Base-by-base conservation (phyloP, 495 filamentous ascomycete species). In the Aspergillus asperescens region DNA sequence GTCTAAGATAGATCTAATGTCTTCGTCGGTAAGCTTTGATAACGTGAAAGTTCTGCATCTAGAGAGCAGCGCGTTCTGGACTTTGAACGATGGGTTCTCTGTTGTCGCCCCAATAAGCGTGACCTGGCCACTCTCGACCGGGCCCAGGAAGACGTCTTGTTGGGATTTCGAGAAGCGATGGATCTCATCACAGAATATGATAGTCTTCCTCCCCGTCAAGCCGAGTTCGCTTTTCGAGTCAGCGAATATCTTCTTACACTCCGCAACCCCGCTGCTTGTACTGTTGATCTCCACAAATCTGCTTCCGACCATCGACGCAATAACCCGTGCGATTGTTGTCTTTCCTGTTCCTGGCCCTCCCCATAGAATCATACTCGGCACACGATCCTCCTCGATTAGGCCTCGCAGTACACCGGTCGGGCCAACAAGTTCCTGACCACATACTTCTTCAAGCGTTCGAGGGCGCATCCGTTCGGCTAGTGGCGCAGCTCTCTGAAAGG, bases 101-200 rank as follows among this genome's bases (percentile, higher is more conserved):
- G 93, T 98, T 7, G 93, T 97, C 22, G 93, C 93, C 22, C 90
- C 93, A 55, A 96, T 95, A 34, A 98, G 75, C 6, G 89, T 95
- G 58, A 97, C 83, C 27, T 88, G 85, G 7, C 93, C 93, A 8
- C 85, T 84, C 62, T 98, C 93, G 3, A 98, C 93, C 0, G 92
- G 91, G 4, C 87, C 90, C 7, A 98, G 68, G 57, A 97, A 97
- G 1, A 96, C 88, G 71, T 98, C 93, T 57, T 98, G 93, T 66
- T 98, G 93, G 0, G 83, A 74, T 64, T 96, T 97, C 42, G 81
- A 87, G 73, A 97, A 96, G 4, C 92, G 81, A 66, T 97, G 92
- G 48, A 97, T 95, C 69, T 97, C 92, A 67, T 97, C 92, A 72
- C 92, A 96, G 69, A 97, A 98, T 55, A 98, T 83, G 57, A 98